Evolutionary conservation across 176 grass and related monocot genomes (phyloP).

Genomic region (Urochloa ruziziensis): DNA sequence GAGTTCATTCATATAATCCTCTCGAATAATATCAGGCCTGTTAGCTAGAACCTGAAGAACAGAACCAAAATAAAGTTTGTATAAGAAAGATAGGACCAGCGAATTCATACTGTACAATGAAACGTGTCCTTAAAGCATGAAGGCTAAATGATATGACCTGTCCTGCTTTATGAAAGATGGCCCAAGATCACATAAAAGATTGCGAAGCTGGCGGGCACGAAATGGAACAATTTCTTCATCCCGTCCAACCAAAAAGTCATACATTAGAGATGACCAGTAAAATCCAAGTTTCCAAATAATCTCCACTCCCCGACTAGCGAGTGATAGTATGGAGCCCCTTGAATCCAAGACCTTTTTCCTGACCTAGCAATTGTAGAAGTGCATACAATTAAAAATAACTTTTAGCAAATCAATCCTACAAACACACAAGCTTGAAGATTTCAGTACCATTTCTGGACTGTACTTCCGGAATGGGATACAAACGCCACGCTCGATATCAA

Average conservation of each 20-base stretch:
- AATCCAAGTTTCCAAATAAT: slow-evolving; percentile 89
- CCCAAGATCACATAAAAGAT: slow-evolving; percentile 89
- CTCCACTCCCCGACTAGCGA: slow-evolving; percentile 78
- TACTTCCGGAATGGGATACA: slow-evolving; percentile 93
- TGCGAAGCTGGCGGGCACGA: slow-evolving; percentile 90
- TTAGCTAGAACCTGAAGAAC: slow-evolving; percentile 85
- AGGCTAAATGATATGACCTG: slow-evolving; percentile 53
- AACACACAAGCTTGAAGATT: neutral
- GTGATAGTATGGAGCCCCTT: slow-evolving; percentile 82
- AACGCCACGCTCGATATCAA: slow-evolving; percentile 95
- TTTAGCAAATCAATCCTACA: neutral
- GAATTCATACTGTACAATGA: neutral
- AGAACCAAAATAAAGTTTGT: neutral
- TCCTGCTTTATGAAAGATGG: slow-evolving; percentile 98
- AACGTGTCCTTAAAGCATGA: slow-evolving; percentile 9
- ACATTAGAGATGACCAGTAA: slow-evolving; percentile 89
- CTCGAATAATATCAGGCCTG: slow-evolving; percentile 95
- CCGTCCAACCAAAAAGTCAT: slow-evolving; percentile 83
- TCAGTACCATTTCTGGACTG: slow-evolving; percentile 67
- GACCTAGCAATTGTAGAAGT: slow-evolving; percentile 57
- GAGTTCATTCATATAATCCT: slow-evolving; percentile 99
- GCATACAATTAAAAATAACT: slow-evolving; percentile 1
- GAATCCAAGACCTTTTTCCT: slow-evolving; percentile 90
- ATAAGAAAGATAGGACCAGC: neutral
- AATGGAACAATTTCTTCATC: slow-evolving; percentile 95